Conservation (phyloP, 495 filamentous ascomycete species). For the Penicillium alfredii region DNA sequence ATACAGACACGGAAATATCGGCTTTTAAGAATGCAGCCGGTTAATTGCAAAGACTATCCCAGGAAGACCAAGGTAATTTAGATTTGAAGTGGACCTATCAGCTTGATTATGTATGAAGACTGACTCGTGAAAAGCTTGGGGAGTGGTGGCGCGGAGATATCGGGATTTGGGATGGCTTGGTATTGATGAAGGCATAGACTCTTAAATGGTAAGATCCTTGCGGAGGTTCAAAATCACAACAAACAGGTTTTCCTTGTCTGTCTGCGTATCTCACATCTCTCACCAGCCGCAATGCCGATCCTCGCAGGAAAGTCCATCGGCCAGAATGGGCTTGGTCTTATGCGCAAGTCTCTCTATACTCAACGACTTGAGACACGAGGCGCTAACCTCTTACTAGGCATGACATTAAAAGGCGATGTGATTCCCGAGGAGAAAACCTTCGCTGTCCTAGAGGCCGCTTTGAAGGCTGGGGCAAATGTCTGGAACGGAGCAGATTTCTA, state of each 20-base stretch:
- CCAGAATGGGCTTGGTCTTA: constrained; percentile 16
- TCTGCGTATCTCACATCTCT: neutral
- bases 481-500: constrained; percentile 31
- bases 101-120: no score
- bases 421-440: constrained; percentile 52
- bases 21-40: no score
- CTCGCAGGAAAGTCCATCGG: constrained; percentile 15
- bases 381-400: constrained; percentile 30
- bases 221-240: no score
- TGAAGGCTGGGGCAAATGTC: constrained; percentile 52
- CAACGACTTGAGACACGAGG: neutral
- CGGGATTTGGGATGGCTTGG: no score
- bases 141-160: no score
- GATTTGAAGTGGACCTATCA: no score
- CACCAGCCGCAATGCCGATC: constrained; percentile 6
- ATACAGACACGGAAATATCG: no score
- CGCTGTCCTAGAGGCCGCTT: constrained; percentile 54
- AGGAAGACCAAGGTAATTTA: no score
- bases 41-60: no score
- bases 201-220: no score
- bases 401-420: constrained; percentile 55
- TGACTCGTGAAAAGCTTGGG: no score
- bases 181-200: no score
- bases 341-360: constrained; percentile 7
- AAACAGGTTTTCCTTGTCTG: neutral